phyloP scores from a whole-genome alignment of 257 asterid genomes.

The Voacanga thouarsii region DNA sequence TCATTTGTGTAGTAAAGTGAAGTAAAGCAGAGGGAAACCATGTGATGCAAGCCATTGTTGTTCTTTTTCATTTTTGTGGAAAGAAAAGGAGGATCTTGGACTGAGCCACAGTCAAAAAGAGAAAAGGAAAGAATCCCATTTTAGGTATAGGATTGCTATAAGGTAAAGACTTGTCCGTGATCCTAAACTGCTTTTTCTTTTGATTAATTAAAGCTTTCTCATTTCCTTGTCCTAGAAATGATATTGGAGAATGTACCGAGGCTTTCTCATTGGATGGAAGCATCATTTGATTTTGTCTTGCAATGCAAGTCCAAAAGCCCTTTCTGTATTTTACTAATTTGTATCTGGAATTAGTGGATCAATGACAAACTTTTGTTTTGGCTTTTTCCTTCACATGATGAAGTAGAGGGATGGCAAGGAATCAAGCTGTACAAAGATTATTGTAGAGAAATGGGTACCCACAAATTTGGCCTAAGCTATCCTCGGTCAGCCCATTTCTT shows the following conservation, averaged over 20 bases:
- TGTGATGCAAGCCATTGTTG: slow-evolving; percentile 44
- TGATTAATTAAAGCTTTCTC: not conserved
- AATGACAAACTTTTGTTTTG: not conserved
- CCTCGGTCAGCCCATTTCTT: not conserved
- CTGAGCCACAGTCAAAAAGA: slow-evolving; percentile 52
- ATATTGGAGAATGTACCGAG: slow-evolving; percentile 13
- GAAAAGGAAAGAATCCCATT: slow-evolving; percentile 22
- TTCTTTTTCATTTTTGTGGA: slow-evolving; percentile 23
- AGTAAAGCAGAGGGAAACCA: slow-evolving; percentile 43
- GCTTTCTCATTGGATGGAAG: slow-evolving; percentile 12
- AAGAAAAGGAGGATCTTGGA: slow-evolving; percentile 48
- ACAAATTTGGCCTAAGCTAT: not conserved
- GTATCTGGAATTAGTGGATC: not conserved
- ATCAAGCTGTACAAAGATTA: not conserved
- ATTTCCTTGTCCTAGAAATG: not conserved
- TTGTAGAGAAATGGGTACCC: not conserved
- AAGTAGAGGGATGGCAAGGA: not conserved
- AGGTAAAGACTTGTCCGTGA: slow-evolving; percentile 17
- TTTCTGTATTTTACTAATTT: not conserved
- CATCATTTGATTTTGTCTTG: slow-evolving; percentile 6
- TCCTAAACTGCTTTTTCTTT: slow-evolving; percentile 1
- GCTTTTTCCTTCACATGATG: not conserved
- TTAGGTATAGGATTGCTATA: slow-evolving; percentile 15
- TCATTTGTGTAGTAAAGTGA: slow-evolving; percentile 26
- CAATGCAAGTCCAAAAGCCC: not conserved